phyloP scores from a whole-genome alignment of 306 rosid species.

The Nissolia schottii region DNA sequence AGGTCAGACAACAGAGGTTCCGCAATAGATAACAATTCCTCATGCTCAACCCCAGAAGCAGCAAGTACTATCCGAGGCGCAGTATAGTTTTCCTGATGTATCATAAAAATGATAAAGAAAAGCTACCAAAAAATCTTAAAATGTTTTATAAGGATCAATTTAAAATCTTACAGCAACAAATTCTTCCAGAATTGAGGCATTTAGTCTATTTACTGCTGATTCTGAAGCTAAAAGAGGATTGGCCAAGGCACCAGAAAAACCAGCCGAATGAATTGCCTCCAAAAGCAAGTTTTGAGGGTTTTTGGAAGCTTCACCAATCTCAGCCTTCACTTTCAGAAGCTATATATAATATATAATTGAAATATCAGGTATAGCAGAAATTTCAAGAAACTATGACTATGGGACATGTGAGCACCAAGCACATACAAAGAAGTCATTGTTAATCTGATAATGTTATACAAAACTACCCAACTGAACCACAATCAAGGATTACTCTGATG shows the following conservation, averaged over 20 bases:
- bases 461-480: not conserved
- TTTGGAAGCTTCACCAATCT: conserved; percentile 71
- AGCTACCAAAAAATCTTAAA: not conserved
- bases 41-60: conserved; percentile 93
- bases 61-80: conserved; percentile 82
- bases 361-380: conserved; percentile 12
- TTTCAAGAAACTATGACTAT: conserved; percentile 2
- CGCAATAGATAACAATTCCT: conserved; percentile 68
- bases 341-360: conserved; percentile 25
- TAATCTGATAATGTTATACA: not conserved
- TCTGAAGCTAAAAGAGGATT: conserved; percentile 81
- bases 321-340: conserved; percentile 75
- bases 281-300: conserved; percentile 78
- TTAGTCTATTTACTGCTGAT: conserved; percentile 54
- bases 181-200: conserved; percentile 65
- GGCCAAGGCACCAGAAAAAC: conserved; percentile 84
- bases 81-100: conserved; percentile 77
- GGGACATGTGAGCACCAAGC: conserved; percentile 1
- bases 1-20: conserved; percentile 90
- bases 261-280: conserved; percentile 88
- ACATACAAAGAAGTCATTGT: not conserved
- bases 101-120: conserved; percentile 17
- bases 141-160: not conserved
- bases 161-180: conserved; percentile 77
- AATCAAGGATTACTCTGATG: not conserved